Conservation (phyloP, 2,329 filamentous ascomycete species). For the Ascochyta rabiei region DNA sequence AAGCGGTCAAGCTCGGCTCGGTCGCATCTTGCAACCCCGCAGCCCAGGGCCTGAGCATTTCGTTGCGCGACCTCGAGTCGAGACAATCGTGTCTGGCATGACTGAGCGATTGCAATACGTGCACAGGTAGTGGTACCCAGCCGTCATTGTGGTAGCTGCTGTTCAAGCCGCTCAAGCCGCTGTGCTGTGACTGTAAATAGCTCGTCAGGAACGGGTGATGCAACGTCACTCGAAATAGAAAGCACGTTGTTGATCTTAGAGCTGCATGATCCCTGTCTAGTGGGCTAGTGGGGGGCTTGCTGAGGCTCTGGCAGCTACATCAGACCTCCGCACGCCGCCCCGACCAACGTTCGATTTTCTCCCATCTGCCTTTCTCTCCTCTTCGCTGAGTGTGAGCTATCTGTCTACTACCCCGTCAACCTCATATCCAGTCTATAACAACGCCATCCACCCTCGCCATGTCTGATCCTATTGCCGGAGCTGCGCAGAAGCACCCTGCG, state of each 20-base stretch:
- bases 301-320: slow-evolving; percentile 13
- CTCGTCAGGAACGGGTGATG: slow-evolving; percentile 14
- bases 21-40: slow-evolving; percentile 1
- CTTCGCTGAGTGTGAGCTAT: slow-evolving; percentile 12
- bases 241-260: slow-evolving; percentile 10
- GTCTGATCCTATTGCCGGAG: slow-evolving; percentile 41
- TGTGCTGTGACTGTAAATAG: slow-evolving; percentile 1
- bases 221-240: slow-evolving; percentile 13
- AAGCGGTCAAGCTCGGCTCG: slow-evolving; percentile 15
- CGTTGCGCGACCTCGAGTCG: background rate
- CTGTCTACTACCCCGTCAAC: background rate
- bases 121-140: background rate
- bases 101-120: too few species aligned
- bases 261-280: slow-evolving; percentile 10
- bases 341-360: background rate
- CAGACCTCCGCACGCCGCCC: slow-evolving; percentile 8
- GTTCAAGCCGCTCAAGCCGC: too few species aligned
- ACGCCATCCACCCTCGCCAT: slow-evolving; percentile 22
- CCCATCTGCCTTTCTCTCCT: slow-evolving; percentile 8
- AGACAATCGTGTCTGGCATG: background rate
- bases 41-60: background rate
- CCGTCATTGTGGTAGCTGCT: background rate
- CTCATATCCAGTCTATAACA: background rate
- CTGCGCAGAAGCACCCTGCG: slow-evolving; percentile 45
- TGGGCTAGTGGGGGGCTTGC: slow-evolving; percentile 10